These are phyloP conservation scores for Blastocladiella emersonii DNA, from an alignment of 371 early-diverging fungal species.

Conservation along the genomic window DNA sequence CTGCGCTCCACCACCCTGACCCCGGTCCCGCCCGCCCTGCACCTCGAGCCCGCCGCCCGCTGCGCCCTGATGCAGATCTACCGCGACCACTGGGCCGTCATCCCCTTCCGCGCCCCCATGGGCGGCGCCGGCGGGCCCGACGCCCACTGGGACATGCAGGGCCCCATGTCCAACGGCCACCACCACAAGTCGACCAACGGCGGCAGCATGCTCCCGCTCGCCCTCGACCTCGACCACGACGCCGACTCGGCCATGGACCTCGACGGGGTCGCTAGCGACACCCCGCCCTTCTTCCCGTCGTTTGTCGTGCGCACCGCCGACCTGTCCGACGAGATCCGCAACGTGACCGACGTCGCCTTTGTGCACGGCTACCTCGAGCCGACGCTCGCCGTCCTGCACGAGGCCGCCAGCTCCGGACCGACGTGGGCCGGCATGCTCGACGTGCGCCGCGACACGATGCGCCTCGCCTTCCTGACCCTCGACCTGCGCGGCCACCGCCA, in stretches of 20 bases:
- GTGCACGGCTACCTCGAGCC: constrained; percentile 84
- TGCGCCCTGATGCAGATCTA: constrained; percentile 79
- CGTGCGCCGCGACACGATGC: constrained; percentile 56
- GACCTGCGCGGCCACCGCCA: constrained; percentile 49
- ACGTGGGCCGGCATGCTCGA: constrained; percentile 38
- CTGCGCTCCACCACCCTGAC: neutral
- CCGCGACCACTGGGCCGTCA: constrained; percentile 71
- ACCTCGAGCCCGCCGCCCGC: constrained; percentile 38
- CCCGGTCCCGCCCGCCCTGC: constrained; percentile 6
- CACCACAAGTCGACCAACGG: too few relatives aligned
- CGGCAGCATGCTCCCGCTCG: too few relatives aligned
- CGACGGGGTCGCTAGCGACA: constrained; percentile 13
- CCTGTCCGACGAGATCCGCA: constrained; percentile 53
- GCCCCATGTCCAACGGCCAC: too few relatives aligned
- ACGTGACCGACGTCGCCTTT: constrained; percentile 79
- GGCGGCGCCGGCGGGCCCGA: too few relatives aligned
- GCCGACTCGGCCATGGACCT: too few relatives aligned
- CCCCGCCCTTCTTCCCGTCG: constrained; percentile 55
- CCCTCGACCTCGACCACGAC: too few relatives aligned
- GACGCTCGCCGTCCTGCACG: constrained; percentile 83
- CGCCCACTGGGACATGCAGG: too few relatives aligned
- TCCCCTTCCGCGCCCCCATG: constrained; percentile 46
- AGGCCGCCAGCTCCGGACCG: constrained; percentile 29
- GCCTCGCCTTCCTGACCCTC: constrained; percentile 71
- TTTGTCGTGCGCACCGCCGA: constrained; percentile 61